phyloP scores from a whole-genome alignment of 2,329 filamentous ascomycete genomes.

The Leptographium procerum region DNA sequence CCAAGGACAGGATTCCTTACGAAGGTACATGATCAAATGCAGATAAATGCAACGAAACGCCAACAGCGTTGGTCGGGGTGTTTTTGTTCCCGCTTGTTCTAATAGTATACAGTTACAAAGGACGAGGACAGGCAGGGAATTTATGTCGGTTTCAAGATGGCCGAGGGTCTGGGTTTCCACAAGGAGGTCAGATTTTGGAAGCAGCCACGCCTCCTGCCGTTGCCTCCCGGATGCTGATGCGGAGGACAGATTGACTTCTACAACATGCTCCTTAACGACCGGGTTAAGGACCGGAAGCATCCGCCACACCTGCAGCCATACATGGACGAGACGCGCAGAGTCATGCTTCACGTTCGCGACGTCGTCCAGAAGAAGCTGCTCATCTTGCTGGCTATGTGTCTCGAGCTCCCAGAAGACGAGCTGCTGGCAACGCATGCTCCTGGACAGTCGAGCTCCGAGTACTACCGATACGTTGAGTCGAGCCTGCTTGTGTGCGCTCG shows the following conservation, averaged over 20 bases:
- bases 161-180: background rate
- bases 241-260: background rate
- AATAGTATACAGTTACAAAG: background rate
- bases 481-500: background rate
- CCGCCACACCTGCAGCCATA: background rate
- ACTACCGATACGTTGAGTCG: background rate
- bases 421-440: background rate
- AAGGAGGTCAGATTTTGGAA: background rate
- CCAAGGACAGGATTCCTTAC: background rate
- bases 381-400: background rate
- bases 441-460: background rate
- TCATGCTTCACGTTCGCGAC: background rate
- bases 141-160: background rate
- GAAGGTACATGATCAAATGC: background rate
- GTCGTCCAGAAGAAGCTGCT: background rate
- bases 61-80: no score
- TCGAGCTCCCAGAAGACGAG: background rate
- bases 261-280: background rate
- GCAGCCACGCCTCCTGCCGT: no score
- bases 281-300: background rate
- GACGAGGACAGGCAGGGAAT: background rate
- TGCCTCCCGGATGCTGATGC: no score
- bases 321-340: background rate
- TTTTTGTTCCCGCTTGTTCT: no score
- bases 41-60: no score